Base-by-base conservation (phyloP, 805 yeast species). In the Zygoascus bituminiphila region DNA sequence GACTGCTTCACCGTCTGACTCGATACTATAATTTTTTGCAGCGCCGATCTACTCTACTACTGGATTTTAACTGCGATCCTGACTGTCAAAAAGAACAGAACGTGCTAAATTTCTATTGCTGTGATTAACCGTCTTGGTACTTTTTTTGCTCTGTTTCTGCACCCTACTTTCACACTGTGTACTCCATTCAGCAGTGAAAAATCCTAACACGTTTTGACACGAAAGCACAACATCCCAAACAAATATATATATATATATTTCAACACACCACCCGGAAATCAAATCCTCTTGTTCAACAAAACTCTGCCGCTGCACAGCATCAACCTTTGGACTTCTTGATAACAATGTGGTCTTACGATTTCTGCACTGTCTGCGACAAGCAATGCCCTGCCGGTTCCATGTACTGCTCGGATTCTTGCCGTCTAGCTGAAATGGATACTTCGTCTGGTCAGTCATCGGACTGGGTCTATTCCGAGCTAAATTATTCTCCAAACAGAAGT, bases 351-450 rank as follows among this genome's bases (percentile, higher is more conserved):
- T 53, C 68, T 53, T 75, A 72, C 58, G 82, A 78, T 60, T 78
- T 65, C 63, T 78, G 83, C 67, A 68, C 75, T 43, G 79, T 75
- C 49, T 78, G 83, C 63, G 81, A 77, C 57, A 73, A 71, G 56
- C 68, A 70, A 52, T 74, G 77, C 59, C 56, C 70, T 9, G 58
- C 62, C 10, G 70, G 69, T 23, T 56, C 70, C 10, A 71, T 71
- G 48, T 74, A 74, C 65, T 74, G 78, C 64, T 72, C 77, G 5
- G 73, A 71, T 36, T 57, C 57, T 42, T 74, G 78, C 59, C 65
- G 68, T 26, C 17, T 33, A 19, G 20, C 47, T 2, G 35, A 20
- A 9, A 42, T 21, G 25, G 21, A 37, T 14, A 6, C 29, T 12
- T 23, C 33, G 37, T n/a, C 14, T 5, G 21, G 40, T 19, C 19